These are phyloP conservation scores for Pleurotus platypus DNA, from an alignment of 768 basidiomycete genomes.

Conservation along the genomic window DNA sequence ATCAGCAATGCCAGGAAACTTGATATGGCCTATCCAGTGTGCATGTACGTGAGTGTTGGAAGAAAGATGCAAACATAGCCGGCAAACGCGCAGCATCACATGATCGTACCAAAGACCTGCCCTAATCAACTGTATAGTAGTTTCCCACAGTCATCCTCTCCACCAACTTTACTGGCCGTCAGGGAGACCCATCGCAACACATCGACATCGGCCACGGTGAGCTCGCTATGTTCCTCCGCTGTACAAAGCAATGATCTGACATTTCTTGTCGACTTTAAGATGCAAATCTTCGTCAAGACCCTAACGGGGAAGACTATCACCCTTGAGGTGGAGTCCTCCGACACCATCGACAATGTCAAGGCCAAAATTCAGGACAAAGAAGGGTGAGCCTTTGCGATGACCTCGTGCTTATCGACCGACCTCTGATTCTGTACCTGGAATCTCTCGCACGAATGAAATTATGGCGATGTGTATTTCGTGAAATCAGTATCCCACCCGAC, in stretches of 20 bases:
- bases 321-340: slow-evolving; percentile 95
- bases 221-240: not conserved
- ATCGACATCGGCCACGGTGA: slow-evolving; percentile 8
- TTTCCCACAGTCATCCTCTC: slow-evolving; percentile 6
- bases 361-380: slow-evolving; percentile 61
- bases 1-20: too few species aligned
- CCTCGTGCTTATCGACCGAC: not conserved
- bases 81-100: slow-evolving; percentile 13
- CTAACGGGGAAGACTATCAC: slow-evolving; percentile 97
- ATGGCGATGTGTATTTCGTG: too few species aligned
- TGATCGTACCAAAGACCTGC: slow-evolving; percentile 32
- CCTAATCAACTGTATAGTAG: slow-evolving; percentile 30
- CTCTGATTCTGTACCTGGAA: not conserved
- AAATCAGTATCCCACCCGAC: slow-evolving; percentile 80
- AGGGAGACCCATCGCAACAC: not conserved
- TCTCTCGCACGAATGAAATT: too few species aligned
- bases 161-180: not conserved
- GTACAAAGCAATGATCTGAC: slow-evolving; percentile 8
- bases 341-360: slow-evolving; percentile 97
- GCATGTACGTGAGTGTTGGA: not conserved
- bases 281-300: slow-evolving; percentile 69
- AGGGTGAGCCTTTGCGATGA: slow-evolving; percentile 32
- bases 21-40: not conserved
- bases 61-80: not conserved
- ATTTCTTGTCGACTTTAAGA: slow-evolving; percentile 20